phyloP scores from a whole-genome alignment of 768 basidiomycete species.

The Dioszegia crocea region DNA sequence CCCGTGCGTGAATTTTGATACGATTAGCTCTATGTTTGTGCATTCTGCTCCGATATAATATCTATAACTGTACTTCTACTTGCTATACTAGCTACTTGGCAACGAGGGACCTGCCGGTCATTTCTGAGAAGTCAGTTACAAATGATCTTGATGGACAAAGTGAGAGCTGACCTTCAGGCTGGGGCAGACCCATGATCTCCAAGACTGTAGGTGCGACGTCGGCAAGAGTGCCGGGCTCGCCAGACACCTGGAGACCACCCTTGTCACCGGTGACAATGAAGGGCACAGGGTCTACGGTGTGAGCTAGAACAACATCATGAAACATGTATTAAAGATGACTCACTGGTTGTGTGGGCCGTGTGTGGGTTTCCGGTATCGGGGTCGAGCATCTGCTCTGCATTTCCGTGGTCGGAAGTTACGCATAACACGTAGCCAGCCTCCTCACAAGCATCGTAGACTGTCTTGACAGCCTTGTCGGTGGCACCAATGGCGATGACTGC shows the following conservation, averaged over 20 bases:
- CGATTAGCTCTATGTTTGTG: too few species aligned
- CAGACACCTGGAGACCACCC: conserved; percentile 55
- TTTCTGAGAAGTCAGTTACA: conserved; percentile 51
- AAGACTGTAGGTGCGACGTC: conserved; percentile 89
- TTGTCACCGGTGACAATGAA: conserved; percentile 73
- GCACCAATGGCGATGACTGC: conserved; percentile 79
- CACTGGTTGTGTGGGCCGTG: conserved; percentile 55
- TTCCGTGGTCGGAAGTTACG: conserved; percentile 90
- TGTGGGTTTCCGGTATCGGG: conserved; percentile 76
- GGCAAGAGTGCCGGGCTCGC: conserved; percentile 70
- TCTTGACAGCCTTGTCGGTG: conserved; percentile 86
- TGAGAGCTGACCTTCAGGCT: conserved; percentile 62
- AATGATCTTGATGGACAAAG: not conserved
- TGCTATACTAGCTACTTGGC: conserved; percentile 18
- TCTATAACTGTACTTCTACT: not conserved
- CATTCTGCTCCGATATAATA: too few species aligned
- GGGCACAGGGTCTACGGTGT: conserved; percentile 62
- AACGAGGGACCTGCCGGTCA: conserved; percentile 62
- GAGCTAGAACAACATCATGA: conserved; percentile 2
- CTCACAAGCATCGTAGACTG: conserved; percentile 77
- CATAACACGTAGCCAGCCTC: conserved; percentile 79
- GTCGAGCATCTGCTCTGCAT: conserved; percentile 91
- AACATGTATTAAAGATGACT: too few species aligned
- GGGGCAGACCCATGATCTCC: conserved; percentile 66
- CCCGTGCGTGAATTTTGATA: not conserved